Percentiles rank a stretch among this genome's conserved stretches.
Conservation (phyloP, 2,329 filamentous ascomycete species). For the Ascochyta koolunga region DNA sequence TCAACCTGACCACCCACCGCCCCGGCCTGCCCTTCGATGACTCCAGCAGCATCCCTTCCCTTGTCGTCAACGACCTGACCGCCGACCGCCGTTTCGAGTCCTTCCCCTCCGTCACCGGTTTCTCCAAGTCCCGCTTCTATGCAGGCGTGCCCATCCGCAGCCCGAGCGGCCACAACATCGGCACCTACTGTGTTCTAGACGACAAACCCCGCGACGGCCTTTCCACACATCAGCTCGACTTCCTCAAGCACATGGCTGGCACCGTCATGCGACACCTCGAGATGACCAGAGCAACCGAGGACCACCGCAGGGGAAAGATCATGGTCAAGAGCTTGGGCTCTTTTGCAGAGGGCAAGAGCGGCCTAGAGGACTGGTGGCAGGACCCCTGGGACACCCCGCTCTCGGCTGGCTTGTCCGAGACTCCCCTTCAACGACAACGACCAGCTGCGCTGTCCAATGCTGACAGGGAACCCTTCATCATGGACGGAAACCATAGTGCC, state of each 20-base stretch:
- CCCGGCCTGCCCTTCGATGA: slow-evolving; percentile 24
- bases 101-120: slow-evolving; percentile 41
- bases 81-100: slow-evolving; percentile 48
- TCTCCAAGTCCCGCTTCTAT: slow-evolving; percentile 54
- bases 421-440: slow-evolving; percentile 25
- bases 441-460: slow-evolving; percentile 22
- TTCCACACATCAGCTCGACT: slow-evolving; percentile 55
- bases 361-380: slow-evolving; percentile 41
- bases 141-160: slow-evolving; percentile 67
- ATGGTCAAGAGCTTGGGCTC: slow-evolving; percentile 56
- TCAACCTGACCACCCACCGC: slow-evolving; percentile 34
- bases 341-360: slow-evolving; percentile 46
- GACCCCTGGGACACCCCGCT: slow-evolving; percentile 37
- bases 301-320: slow-evolving; percentile 59
- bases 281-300: slow-evolving; percentile 59
- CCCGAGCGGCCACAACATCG: slow-evolving; percentile 63
- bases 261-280: slow-evolving; percentile 68
- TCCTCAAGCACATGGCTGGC: slow-evolving; percentile 61
- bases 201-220: slow-evolving; percentile 61
- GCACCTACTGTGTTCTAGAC: slow-evolving; percentile 66
- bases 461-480: slow-evolving; percentile 21
- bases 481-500: slow-evolving; percentile 27
- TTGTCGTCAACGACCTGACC: slow-evolving; percentile 42
- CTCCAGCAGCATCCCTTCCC: slow-evolving; percentile 28
- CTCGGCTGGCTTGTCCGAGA: slow-evolving; percentile 19